These are phyloP conservation scores for Aquilaria sinensis DNA, from an alignment of 345 rosid genomes.

Conservation along the genomic window DNA sequence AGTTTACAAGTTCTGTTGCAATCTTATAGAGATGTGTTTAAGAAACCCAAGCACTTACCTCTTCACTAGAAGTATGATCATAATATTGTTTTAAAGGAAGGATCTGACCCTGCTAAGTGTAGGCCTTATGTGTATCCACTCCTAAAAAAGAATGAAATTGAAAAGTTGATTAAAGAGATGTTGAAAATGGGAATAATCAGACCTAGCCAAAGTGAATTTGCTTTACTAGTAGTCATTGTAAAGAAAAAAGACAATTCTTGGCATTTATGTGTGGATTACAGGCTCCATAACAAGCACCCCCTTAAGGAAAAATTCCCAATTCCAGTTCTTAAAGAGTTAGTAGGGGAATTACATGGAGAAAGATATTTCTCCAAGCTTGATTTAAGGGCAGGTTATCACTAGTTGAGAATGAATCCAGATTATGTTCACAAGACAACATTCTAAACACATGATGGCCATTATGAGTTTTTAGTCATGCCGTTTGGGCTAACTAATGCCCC, in stretches of 20 bases:
- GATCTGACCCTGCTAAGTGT: too few relatives aligned
- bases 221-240: neutral
- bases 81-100: too few relatives aligned
- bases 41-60: too few relatives aligned
- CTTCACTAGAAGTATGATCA: too few relatives aligned
- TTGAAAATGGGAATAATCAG: neutral
- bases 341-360: conserved; percentile 1
- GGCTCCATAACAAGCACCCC: neutral
- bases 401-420: neutral
- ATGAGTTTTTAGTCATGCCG: neutral
- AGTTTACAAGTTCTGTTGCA: too few relatives aligned
- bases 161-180: neutral
- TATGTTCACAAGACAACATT: neutral
- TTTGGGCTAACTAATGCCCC: neutral
- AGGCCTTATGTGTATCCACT: neutral
- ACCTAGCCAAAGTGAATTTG: neutral
- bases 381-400: neutral
- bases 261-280: neutral
- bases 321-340: neutral
- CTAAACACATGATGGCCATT: neutral
- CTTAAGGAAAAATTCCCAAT: conserved; percentile 5
- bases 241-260: conserved; percentile 3
- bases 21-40: too few relatives aligned
- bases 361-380: conserved; percentile 1
- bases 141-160: neutral